phyloP scores from a whole-genome alignment of 257 asterid genomes.

The Nemophila menziesii region DNA sequence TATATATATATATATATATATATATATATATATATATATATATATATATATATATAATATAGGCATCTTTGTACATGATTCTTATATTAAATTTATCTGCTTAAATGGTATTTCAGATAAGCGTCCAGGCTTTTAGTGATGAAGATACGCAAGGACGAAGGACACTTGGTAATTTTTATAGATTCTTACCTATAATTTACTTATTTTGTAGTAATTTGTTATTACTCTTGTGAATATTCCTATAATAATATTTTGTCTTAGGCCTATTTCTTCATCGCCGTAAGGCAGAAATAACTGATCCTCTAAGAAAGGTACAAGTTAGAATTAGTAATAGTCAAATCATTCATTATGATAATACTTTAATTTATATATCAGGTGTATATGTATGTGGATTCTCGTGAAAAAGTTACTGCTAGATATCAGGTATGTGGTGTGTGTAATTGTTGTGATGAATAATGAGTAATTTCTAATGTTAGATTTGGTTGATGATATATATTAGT shows the following conservation, averaged over 20 bases:
- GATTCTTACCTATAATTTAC: background rate
- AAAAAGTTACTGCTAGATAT: slow-evolving; percentile 91
- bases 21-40: too few species aligned
- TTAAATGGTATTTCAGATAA: slow-evolving; percentile 54
- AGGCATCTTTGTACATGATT: background rate
- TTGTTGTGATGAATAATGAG: background rate
- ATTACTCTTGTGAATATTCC: slow-evolving; percentile 5
- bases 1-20: slow-evolving; percentile 5
- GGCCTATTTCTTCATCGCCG: slow-evolving; percentile 96
- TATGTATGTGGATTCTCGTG: slow-evolving; percentile 73
- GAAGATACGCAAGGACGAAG: slow-evolving; percentile 99
- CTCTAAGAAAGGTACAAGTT: slow-evolving; percentile 52
- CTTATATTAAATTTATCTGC: slow-evolving; percentile 10
- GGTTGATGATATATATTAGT: slow-evolving; percentile 32
- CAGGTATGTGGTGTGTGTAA: slow-evolving; percentile 40
- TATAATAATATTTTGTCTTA: slow-evolving; percentile 21
- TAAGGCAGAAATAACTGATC: slow-evolving; percentile 76
- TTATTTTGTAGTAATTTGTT: slow-evolving; percentile 5
- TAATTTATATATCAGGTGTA: slow-evolving; percentile 50
- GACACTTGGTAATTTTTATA: slow-evolving; percentile 60
- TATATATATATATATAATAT: too few species aligned
- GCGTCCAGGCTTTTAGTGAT: slow-evolving; percentile 91
- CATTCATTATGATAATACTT: background rate
- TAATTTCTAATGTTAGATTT: background rate
- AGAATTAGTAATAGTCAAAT: too few species aligned